Evolutionary conservation across 2,329 filamentous ascomycete genomes (phyloP), one percentile per base, ranked within the genome.

Genomic region (Cladophialophora bantiana): DNA sequence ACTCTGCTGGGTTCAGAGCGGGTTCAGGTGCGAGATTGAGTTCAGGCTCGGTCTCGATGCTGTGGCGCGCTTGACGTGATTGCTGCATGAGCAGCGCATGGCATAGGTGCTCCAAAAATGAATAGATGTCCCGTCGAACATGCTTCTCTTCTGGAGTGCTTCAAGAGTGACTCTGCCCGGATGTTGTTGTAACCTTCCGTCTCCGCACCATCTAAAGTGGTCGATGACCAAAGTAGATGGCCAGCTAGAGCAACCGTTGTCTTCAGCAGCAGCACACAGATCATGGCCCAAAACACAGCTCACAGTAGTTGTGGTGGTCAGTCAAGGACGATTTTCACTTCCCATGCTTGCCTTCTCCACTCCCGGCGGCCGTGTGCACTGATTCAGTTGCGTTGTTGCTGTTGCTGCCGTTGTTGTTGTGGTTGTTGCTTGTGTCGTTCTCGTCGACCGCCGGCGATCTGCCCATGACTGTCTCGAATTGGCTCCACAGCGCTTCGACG

Each of bases 401-500:
- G n/a, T 42, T 20, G 38, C 35, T 56, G n/a, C n/a, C n/a, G n/a
- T n/a, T n/a, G n/a, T n/a, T n/a, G 55, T 58, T 13, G 31, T 36
- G 26, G 52, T 56, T 42, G n/a, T 42, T 20, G 38, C 35, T 56
- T 18, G 58, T 34, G 56, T 59, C 20, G 60, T 40, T 31, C 40
- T 55, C 52, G 34, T 26, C 32, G 13, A 52, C 64, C 61, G 78
- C 78, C 38, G 79, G 77, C 12, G 90, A 86, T 74, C 90, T 92
- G 7, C 88, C 92, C 94, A 97, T 98, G 73, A 98, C 94, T 72
- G 90, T 91, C 81, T 99, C 95, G 76, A 99, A 98, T 75, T 96
- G 93, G 45, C 92, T 96, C 95, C 95, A 99, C 15, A 99, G 85
- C 35, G 93, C 93, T 79, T 99, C 95, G 52, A 99, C 95, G 3